A percentile compares a stretch with the other conserved stretches of the same genome.
Evolutionary conservation across 108 stramenopile species (phyloP).

Genomic region (Fistulifera solaris): DNA sequence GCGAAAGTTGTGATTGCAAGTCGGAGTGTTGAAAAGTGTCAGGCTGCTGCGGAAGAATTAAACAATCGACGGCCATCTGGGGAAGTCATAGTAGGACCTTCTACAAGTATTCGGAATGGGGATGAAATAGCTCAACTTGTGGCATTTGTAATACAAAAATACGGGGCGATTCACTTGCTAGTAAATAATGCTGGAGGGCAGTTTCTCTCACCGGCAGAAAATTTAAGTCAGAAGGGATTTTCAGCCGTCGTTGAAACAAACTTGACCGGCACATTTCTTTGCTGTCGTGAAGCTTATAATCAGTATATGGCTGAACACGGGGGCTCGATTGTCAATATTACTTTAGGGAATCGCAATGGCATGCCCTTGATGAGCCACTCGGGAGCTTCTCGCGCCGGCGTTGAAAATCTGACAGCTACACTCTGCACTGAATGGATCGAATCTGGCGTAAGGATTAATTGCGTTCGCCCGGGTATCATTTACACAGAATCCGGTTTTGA

Average conservation of each 20-base stretch:
- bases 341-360: constrained; percentile 78
- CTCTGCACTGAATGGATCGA: constrained; percentile 83
- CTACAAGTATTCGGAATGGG: constrained; percentile 66
- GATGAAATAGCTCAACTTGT: constrained; percentile 51
- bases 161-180: constrained; percentile 52
- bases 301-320: constrained; percentile 78
- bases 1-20: constrained; percentile 75
- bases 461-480: constrained; percentile 80
- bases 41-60: constrained; percentile 45
- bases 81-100: constrained; percentile 46
- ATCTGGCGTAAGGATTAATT: constrained; percentile 68
- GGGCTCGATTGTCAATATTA: constrained; percentile 80
- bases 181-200: constrained; percentile 86
- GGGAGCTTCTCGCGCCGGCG: constrained; percentile 73
- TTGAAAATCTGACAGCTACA: constrained; percentile 83
- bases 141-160: constrained; percentile 34
- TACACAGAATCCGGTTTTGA: constrained; percentile 75
- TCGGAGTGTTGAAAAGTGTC: constrained; percentile 45
- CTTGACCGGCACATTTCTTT: constrained; percentile 69
- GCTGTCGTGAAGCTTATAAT: constrained; percentile 63
- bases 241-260: constrained; percentile 74
- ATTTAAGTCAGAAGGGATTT: constrained; percentile 59
- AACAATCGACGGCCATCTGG: constrained; percentile 21
- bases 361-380: constrained; percentile 79
- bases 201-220: constrained; percentile 59